Evolutionary conservation across 2,329 filamentous ascomycete genomes (phyloP).

Genomic region (Conoideocrella luteorostrata): DNA sequence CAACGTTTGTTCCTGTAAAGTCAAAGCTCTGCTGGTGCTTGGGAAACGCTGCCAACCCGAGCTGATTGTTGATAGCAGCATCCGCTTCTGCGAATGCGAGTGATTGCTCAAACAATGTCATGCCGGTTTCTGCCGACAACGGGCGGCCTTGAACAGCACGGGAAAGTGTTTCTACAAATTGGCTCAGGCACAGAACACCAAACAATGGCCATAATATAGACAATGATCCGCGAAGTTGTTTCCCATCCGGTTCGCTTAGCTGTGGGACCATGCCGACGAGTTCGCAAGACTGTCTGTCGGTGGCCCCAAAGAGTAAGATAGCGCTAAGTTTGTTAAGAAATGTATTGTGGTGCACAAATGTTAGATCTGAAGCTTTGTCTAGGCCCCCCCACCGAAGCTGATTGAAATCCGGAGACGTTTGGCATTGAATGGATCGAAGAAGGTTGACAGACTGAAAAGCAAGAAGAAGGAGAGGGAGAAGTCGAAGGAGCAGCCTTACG

Average conservation of each 20-base stretch:
- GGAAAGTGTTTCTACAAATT: constrained; percentile 82
- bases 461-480: constrained; percentile 65
- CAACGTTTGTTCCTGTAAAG: constrained; percentile 14
- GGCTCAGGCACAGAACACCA: constrained; percentile 62
- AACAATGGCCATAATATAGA: constrained; percentile 71
- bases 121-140: constrained; percentile 79
- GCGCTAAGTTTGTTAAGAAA: constrained; percentile 69
- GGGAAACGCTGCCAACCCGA: constrained; percentile 63
- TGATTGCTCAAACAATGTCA: constrained; percentile 95
- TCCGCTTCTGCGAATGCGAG: constrained; percentile 95
- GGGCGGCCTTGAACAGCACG: constrained; percentile 81
- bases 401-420: constrained; percentile 71
- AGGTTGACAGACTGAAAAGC: constrained; percentile 61
- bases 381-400: constrained; percentile 63
- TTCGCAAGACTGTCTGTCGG: constrained; percentile 67
- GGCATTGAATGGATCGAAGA: constrained; percentile 83
- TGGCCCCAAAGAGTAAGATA: constrained; percentile 63
- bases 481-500: constrained; percentile 61
- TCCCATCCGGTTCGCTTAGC: constrained; percentile 38
- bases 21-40: constrained; percentile 36
- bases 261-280: constrained; percentile 65
- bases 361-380: constrained; percentile 57
- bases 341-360: constrained; percentile 63
- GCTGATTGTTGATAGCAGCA: constrained; percentile 72
- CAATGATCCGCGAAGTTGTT: constrained; percentile 67